Conservation (phyloP, 176 grass and related monocot species). For the Zea luxurians region DNA sequence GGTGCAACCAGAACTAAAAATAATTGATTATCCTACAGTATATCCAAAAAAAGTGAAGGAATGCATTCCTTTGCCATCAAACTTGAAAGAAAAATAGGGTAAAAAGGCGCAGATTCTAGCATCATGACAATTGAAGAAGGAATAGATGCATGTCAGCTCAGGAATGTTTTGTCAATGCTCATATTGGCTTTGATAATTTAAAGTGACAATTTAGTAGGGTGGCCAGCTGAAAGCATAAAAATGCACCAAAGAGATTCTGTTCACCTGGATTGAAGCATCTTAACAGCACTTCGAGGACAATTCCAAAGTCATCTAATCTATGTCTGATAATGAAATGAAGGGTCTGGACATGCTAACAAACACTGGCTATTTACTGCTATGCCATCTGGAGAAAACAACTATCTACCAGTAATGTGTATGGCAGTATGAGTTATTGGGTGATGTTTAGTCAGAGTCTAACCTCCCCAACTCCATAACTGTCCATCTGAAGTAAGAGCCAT, state of each 20-base stretch:
- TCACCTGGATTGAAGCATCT: not conserved
- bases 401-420: not conserved
- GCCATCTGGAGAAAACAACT: not conserved
- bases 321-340: not conserved
- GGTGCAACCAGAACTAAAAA: slow-evolving; percentile 22
- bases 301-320: not conserved
- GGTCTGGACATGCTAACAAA: slow-evolving; percentile 6
- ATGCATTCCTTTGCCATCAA: slow-evolving; percentile 13
- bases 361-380: not conserved
- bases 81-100: not conserved
- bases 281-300: not conserved
- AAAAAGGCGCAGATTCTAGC: not conserved
- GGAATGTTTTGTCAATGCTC: not conserved
- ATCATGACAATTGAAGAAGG: not conserved
- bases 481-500: slow-evolving; percentile 74
- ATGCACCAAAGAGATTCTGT: not conserved
- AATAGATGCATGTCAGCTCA: not conserved
- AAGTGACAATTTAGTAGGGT: not conserved
- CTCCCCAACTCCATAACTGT: slow-evolving; percentile 97
- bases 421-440: not conserved
- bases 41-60: not conserved
- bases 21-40: not conserved
- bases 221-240: slow-evolving; percentile 9
- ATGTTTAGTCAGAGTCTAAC: slow-evolving; percentile 41
- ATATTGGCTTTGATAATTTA: slow-evolving; percentile 6